Evolutionary conservation across 129 eudicot genomes (phyloP), one percentile per base, ranked within the genome.

Genomic region (Flaveria sonorensis): DNA sequence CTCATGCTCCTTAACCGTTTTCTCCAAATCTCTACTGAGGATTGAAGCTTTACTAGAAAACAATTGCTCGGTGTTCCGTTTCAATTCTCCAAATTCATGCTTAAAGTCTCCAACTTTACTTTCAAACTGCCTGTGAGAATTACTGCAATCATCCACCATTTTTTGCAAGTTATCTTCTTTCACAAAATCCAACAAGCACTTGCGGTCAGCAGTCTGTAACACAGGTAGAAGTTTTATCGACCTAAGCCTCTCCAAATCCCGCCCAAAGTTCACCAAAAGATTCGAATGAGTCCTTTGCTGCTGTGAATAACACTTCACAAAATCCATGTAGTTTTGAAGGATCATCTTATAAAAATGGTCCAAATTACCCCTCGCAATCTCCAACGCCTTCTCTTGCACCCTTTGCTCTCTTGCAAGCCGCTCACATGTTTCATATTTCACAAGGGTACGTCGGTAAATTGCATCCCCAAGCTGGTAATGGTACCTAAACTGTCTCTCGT

Each of bases 341-440:
- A 95, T 83, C 83, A 92, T 92, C 86, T 70, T 89, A 47, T 86
- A 95, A 70, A 85, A 89, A 82, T 88, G 90, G 79, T 91, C 96
- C 75, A 95, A 72, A 82, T 82, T 95, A 72, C 92, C 90, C 87
- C 95, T 73, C 19, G 99, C 99, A 71, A 95, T 95, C 84, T 89
- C 99, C 83, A 95, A 79, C 3, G 96, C 99, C 84, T 85, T 89
- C 57, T 92, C 99, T 83, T 95, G 99, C 79, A 95, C 99, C 84
- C 86, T 92, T 81, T 85, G 97, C 82, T 95, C 92, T 74, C 85
- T 81, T 23, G 86, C 77, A 20, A 91, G 80, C 85, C 86, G 85
- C 81, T 89, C 84, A 72, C 96, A 89, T 0, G 52, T 26, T 42
- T 88, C 95, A 28, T 83, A 74, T 73, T 81, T 95, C 68, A 69